Conservation (phyloP, 805 yeast genomes). For the Wickerhamiella lipophila region DNA sequence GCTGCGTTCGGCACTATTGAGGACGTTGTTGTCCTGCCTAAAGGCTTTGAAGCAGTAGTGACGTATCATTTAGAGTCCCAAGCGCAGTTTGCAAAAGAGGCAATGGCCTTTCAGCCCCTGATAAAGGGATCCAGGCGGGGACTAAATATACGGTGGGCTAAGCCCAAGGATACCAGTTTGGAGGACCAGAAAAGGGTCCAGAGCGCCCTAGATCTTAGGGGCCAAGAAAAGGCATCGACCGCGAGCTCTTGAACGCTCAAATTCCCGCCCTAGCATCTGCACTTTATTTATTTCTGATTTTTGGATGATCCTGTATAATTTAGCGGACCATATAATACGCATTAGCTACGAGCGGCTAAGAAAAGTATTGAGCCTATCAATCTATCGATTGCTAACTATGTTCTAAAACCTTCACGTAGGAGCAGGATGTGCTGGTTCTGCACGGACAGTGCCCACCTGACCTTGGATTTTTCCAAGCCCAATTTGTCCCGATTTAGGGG, state of each 20-base stretch:
- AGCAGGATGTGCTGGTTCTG: neutral
- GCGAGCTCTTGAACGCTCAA: no score
- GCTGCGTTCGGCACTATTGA: constrained; percentile 66
- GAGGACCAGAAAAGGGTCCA: neutral
- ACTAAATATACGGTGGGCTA: neutral
- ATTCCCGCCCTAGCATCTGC: no score
- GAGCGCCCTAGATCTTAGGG: no score
- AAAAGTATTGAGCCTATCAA: no score
- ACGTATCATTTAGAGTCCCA: constrained; percentile 52
- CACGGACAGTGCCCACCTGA: neutral
- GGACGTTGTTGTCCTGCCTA: constrained; percentile 37
- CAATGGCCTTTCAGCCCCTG: constrained; percentile 61
- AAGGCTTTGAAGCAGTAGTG: constrained; percentile 54
- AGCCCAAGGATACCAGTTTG: neutral
- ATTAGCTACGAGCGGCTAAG: no score
- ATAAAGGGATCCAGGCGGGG: constrained; percentile 1
- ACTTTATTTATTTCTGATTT: neutral
- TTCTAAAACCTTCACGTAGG: neutral
- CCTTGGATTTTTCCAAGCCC: constrained; percentile 6
- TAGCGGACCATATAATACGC: no score
- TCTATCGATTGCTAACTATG: no score
- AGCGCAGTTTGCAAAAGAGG: constrained; percentile 94
- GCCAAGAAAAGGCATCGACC: no score
- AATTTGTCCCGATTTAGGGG: neutral
- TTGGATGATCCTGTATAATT: no score